Base-by-base conservation (phyloP, 2,329 filamentous ascomycete species). In the Colletotrichum tropicicola region DNA sequence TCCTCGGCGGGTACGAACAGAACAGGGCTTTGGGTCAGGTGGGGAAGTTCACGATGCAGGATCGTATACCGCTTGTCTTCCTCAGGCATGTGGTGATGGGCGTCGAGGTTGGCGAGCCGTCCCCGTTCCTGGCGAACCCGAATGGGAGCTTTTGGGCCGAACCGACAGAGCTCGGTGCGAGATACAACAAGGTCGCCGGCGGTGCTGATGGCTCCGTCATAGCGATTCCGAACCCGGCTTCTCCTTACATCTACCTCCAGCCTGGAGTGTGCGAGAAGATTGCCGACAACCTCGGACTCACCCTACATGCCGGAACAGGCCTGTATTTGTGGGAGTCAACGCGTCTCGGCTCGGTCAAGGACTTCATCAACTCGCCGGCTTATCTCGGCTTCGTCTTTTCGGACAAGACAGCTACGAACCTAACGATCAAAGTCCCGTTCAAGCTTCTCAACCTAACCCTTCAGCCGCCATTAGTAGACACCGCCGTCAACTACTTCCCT, bases 361-460 rank as follows among this genome's bases (percentile, higher is more conserved):
- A 70, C 10, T 78, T 83, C 32, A 70, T 82, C 37, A 73, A 70
- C 37, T 83, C 81, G 1, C 75, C 79, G 2, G 76, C 79, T 13
- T 79, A 78, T 44, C 73, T 83, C 7, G 72, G 73, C 52, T 83
- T 83, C 66, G 73, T 82, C 37, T 58, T 74, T 28, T 68, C 69
- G 8, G 70, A 71, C 57, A 72, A 70, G 4, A 72, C 73, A 23
- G 73, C 71, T 0, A 65, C 72, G 3, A 77, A 75, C 43, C 65
- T 81, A 44, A 77, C 73, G 1, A 81, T 84, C 70, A 81, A 82
- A 12, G 78, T 83, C 2, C 81, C 81, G 12, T 76, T 78, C 51
- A 70, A 69, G 30, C 73, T 79, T 32, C 72, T 79, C n/a, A 78
- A 79, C 65, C 72, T 80, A 6, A 82, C 80, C 0, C 72, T 83